Conservation (phyloP, 352 stramenopile genomes). For the Phytopythium ostracodes region DNA sequence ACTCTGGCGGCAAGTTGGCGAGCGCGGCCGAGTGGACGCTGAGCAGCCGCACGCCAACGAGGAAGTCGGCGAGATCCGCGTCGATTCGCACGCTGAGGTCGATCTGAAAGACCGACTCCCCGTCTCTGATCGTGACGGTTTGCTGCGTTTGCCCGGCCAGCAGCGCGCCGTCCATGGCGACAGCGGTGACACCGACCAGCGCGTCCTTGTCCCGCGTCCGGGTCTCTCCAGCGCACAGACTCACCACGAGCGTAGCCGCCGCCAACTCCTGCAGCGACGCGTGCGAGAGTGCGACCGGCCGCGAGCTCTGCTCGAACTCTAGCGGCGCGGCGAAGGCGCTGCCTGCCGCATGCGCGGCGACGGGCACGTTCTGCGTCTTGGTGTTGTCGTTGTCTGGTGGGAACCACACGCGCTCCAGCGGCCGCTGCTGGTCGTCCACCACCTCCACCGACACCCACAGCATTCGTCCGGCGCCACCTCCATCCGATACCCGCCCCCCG, state of each 20-base stretch:
- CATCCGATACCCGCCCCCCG: background rate
- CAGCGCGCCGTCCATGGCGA: conserved; percentile 32
- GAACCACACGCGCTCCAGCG: conserved; percentile 53
- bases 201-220: conserved; percentile 26
- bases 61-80: conserved; percentile 45
- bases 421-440: conserved; percentile 17
- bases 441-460: conserved; percentile 46
- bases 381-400: conserved; percentile 42
- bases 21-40: conserved; percentile 30
- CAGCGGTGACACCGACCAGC: conserved; percentile 27
- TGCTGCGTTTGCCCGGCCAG: conserved; percentile 18
- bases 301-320: conserved; percentile 51
- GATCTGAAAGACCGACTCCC: conserved; percentile 21
- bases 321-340: conserved; percentile 4
- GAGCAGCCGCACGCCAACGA: conserved; percentile 37
- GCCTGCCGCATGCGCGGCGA: conserved; percentile 5
- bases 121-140: conserved; percentile 14
- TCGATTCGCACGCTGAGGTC: conserved; percentile 39
- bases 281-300: conserved; percentile 25
- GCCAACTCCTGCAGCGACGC: conserved; percentile 35
- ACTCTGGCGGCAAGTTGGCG: conserved; percentile 38
- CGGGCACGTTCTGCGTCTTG: conserved; percentile 32
- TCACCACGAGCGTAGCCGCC: conserved; percentile 30
- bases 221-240: conserved; percentile 32
- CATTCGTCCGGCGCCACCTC: background rate